Conservation (phyloP, 768 basidiomycete species). For the Kondoa subrosea region DNA sequence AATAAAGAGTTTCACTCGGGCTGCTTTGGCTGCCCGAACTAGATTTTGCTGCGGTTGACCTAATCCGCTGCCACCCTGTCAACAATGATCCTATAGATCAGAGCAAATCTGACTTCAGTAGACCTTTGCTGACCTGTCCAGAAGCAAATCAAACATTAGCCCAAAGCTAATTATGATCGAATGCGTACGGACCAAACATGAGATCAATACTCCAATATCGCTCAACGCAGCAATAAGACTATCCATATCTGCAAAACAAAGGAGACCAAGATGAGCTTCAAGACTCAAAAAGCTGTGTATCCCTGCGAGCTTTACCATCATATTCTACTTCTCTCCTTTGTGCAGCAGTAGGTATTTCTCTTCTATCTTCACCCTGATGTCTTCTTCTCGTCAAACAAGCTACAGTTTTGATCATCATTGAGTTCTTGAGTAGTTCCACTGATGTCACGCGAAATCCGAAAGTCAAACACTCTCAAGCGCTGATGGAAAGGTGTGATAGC, state of each 20-base stretch:
- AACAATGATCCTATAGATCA: background rate
- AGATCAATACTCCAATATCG: background rate
- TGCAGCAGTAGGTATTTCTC: background rate
- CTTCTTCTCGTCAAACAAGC: background rate
- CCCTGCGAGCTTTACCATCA: background rate
- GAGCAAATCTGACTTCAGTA: background rate
- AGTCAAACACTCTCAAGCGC: background rate
- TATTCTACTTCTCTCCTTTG: background rate
- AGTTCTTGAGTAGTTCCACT: background rate
- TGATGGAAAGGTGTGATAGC: background rate
- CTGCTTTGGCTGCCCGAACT: background rate
- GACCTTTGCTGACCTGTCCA: too few relatives aligned
- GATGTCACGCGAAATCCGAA: background rate
- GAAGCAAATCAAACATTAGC: too few relatives aligned
- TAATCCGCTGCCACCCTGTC: background rate
- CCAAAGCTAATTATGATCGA: too few relatives aligned
- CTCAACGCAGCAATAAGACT: background rate
- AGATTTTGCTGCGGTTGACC: background rate
- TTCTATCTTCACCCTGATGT: background rate
- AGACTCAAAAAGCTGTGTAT: background rate
- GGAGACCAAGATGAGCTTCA: background rate
- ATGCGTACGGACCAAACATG: background rate
- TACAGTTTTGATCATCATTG: background rate
- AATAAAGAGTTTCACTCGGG: background rate
- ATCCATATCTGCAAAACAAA: background rate